Conservation (phyloP, 371 early-diverging fungal species). For the Mucor mucedo region DNA sequence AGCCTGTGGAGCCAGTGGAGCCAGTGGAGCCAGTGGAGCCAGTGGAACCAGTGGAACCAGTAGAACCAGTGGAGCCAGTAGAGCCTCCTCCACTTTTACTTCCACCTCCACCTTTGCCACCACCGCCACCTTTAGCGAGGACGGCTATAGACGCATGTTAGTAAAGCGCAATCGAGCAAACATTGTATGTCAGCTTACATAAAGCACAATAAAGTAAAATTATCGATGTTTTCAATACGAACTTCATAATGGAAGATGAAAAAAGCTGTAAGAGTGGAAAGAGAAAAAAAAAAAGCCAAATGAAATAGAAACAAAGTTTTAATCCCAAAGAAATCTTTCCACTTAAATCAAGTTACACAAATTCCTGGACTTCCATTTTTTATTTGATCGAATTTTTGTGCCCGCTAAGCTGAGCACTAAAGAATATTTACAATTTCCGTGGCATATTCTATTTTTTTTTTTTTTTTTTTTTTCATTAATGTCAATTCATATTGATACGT, state of each 20-base stretch:
- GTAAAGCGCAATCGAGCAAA: background rate
- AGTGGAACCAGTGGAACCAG: background rate
- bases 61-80: constrained; percentile 10
- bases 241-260: constrained; percentile 5
- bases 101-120: constrained; percentile 29
- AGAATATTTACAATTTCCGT: background rate
- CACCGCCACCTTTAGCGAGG: constrained; percentile 32
- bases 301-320: background rate
- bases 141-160: constrained; percentile 19
- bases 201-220: constrained; percentile 20
- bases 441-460: background rate
- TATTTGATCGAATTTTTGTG: constrained; percentile 7
- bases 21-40: constrained; percentile 1
- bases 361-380: background rate
- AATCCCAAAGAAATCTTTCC: background rate
- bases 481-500: background rate
- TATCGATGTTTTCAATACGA: constrained; percentile 14
- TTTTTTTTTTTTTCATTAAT: no score
- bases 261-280: background rate
- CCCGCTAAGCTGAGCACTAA: constrained; percentile 5
- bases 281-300: background rate
- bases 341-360: background rate
- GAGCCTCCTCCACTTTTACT: constrained; percentile 26
- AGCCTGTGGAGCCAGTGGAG: background rate
- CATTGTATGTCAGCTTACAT: constrained; percentile 11